Evolutionary conservation across 495 filamentous ascomycete species (phyloP).

Genomic region (Penicillium bovifimosum): DNA sequence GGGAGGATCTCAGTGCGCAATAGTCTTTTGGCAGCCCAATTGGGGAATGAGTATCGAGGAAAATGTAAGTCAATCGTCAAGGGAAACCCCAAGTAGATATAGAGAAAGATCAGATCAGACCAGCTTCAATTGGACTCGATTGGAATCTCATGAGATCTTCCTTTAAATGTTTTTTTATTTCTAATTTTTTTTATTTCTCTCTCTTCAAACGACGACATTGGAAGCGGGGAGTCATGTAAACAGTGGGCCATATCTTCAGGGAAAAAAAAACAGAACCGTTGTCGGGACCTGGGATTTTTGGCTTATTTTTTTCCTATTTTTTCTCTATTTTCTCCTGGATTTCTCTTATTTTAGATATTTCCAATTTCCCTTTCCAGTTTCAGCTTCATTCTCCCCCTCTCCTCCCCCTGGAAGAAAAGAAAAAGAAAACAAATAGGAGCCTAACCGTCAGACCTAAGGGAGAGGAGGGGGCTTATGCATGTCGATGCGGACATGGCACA

Average conservation of each 20-base stretch:
- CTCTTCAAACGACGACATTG: slow-evolving; percentile 25
- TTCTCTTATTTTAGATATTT: neutral
- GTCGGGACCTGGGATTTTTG: slow-evolving; percentile 10
- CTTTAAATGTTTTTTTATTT: slow-evolving; percentile 16
- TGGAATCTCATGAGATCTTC: slow-evolving; percentile 18
- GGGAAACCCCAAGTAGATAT: slow-evolving; percentile 6
- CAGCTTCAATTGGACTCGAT: slow-evolving; percentile 18
- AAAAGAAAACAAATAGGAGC: slow-evolving; percentile 38
- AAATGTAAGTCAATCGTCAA: slow-evolving; percentile 7
- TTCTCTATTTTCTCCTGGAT: neutral
- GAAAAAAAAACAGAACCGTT: slow-evolving; percentile 16
- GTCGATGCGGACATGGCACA: slow-evolving; percentile 31
- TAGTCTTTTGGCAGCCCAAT: slow-evolving; percentile 4
- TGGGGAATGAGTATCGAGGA: slow-evolving; percentile 2
- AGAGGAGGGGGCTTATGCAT: slow-evolving; percentile 38
- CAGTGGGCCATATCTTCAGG: slow-evolving; percentile 35
- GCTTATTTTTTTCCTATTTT: slow-evolving; percentile 4
- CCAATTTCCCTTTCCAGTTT: slow-evolving; percentile 1
- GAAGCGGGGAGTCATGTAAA: slow-evolving; percentile 43
- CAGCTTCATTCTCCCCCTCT: slow-evolving; percentile 3
- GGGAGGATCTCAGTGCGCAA: slow-evolving; percentile 5
- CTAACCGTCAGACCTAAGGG: slow-evolving; percentile 38
- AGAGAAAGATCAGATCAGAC: slow-evolving; percentile 13
- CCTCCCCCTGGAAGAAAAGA: slow-evolving; percentile 13
- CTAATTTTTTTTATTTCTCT: slow-evolving; percentile 10